These are phyloP conservation scores for Debaryomyces hansenii DNA, from an alignment of 805 yeast genomes.

Conservation along the genomic window DNA sequence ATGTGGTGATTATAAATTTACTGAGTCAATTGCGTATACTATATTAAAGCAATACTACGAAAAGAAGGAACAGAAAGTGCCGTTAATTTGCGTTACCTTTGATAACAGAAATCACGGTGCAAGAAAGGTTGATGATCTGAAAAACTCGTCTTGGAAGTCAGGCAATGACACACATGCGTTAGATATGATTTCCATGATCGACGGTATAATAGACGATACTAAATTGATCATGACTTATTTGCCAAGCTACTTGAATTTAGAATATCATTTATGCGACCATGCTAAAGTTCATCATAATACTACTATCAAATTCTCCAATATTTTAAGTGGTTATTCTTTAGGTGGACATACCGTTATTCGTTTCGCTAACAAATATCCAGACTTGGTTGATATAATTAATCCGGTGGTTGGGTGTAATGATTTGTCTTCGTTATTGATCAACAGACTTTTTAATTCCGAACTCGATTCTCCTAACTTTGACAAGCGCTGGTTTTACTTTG, in stretches of 20 bases:
- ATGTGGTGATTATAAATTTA: conserved; percentile 32
- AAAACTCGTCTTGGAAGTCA: conserved; percentile 45
- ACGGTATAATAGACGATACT: conserved; percentile 48
- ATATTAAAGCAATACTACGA: conserved; percentile 28
- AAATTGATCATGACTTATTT: conserved; percentile 44
- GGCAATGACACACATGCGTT: conserved; percentile 52
- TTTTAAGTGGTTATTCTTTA: conserved; percentile 51
- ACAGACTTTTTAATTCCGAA: conserved; percentile 31
- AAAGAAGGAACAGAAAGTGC: conserved; percentile 18
- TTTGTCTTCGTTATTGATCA: conserved; percentile 43
- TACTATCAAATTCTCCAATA: conserved; percentile 31
- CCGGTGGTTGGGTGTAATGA: conserved; percentile 55
- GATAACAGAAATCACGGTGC: conserved; percentile 60
- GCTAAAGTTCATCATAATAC: conserved; percentile 15
- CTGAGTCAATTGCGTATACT: conserved; percentile 42
- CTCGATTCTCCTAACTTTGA: conserved; percentile 18
- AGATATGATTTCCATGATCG: conserved; percentile 50
- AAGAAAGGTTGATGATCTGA: conserved; percentile 32
- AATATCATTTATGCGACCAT: conserved; percentile 19
- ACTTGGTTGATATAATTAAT: conserved; percentile 37
- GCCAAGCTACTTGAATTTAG: conserved; percentile 40
- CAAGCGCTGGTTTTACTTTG: conserved; percentile 30
- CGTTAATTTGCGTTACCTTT: conserved; percentile 49
- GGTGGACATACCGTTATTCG: conserved; percentile 60
- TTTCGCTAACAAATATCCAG: conserved; percentile 39